Base-by-base conservation (phyloP, 2,329 filamentous ascomycete genomes). In the Monosporascus sp. region DNA sequence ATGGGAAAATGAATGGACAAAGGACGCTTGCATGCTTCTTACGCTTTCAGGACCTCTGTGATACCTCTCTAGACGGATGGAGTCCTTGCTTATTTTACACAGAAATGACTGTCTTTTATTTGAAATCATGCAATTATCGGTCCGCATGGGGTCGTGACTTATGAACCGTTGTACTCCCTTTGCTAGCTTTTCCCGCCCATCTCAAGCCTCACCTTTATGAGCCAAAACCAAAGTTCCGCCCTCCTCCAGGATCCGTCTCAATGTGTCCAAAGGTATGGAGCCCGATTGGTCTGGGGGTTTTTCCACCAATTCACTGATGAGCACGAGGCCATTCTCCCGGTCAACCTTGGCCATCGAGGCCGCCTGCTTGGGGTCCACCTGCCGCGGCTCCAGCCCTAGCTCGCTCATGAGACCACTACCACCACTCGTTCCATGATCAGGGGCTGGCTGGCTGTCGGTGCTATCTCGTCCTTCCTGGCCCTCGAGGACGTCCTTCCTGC, bases 261-360 rank as follows among this genome's bases (percentile, higher is more conserved):
- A 73, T n/a, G 72, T 62, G 15, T 59, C 65, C 46, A 66, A 65
- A 27, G 72, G 70, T 54, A 68, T 63, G 2, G 71, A 58, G 1
- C 74, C 65, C 57, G 83, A 61, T 6, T 72, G 68, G 1, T 68
- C 64, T 0, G 72, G 68, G 18, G 72, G 70, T 45, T 71, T 72
- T 60, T 73, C 74, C 41, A 83, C 60, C 50, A 86, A 60, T 65
- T 84, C 78, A 2, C 75, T 75, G 3, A 83, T 73, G 52, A 86
- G 65, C 1, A 86, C 79, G 22, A 86, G 67, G 0, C 75, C 81
- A 55, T 86, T 86, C 64, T 85, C 82, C 8, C 81, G 73, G 59
- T 86, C 82, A 6, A 81, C 71, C 54, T 73, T 73, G 1, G 70
- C 68, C 70, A 79, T 78, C 44, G 71, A 72, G 1, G 72, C 74